Evolutionary conservation across 2,329 filamentous ascomycete genomes (phyloP).

Genomic region (Penicillium janthinellum): DNA sequence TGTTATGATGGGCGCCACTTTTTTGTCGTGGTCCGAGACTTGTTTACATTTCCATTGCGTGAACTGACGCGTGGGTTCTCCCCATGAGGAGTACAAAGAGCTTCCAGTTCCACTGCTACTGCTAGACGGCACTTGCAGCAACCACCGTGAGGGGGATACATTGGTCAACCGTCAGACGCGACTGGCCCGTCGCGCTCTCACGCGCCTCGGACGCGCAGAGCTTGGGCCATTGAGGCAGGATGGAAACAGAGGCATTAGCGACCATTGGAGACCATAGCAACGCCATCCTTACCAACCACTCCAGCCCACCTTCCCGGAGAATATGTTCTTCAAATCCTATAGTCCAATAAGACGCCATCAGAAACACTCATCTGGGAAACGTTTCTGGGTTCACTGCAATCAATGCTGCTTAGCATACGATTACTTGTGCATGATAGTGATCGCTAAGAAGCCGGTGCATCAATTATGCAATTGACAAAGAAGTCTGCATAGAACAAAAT

Average conservation of each 20-base stretch:
- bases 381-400: slow-evolving; percentile 5
- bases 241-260: neutral
- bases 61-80: neutral
- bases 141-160: neutral
- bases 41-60: neutral
- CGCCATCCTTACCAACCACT: slow-evolving; percentile 19
- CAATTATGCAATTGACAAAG: too few species aligned
- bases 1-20: neutral
- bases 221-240: slow-evolving; percentile 17
- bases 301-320: neutral
- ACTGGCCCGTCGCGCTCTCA: slow-evolving; percentile 12
- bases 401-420: slow-evolving; percentile 2
- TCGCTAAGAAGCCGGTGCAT: neutral
- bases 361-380: neutral
- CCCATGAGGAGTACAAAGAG: neutral
- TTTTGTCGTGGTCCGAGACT: neutral
- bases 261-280: slow-evolving; percentile 4
- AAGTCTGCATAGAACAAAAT: too few species aligned
- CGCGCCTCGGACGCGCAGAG: slow-evolving; percentile 25
- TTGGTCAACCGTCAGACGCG: slow-evolving; percentile 3
- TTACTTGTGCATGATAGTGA: neutral
- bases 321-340: neutral
- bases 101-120: neutral
- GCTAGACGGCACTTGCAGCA: neutral
- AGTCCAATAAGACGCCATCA: neutral